These are phyloP conservation scores for Salvia rosmarinus DNA, from an alignment of 257 asterid species.

Conservation along the genomic window DNA sequence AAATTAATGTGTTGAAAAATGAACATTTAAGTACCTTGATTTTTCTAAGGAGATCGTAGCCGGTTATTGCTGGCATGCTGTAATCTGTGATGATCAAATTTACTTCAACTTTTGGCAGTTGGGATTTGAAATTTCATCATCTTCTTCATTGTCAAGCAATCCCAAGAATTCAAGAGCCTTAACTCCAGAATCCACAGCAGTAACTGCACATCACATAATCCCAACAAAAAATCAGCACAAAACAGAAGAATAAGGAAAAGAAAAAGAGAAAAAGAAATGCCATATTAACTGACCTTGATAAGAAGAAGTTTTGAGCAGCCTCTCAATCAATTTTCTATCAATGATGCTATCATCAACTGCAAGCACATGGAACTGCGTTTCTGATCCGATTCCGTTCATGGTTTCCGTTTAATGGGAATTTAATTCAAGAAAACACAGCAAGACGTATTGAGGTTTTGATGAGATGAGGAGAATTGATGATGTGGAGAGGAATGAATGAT, in stretches of 20 bases:
- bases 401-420: neutral
- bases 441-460: neutral
- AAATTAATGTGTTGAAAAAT: neutral
- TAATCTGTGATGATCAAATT: slow-evolving; percentile 73
- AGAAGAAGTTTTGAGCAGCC: slow-evolving; percentile 45
- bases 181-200: slow-evolving; percentile 64
- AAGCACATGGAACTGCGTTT: slow-evolving; percentile 26
- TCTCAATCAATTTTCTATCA: slow-evolving; percentile 39
- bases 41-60: slow-evolving; percentile 61
- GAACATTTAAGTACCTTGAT: slow-evolving; percentile 45
- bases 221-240: neutral
- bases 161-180: slow-evolving; percentile 63
- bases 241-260: neutral
- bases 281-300: slow-evolving; percentile 44
- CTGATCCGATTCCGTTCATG: slow-evolving; percentile 2
- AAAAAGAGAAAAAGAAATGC: neutral
- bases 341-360: slow-evolving; percentile 46
- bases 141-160: slow-evolving; percentile 47
- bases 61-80: slow-evolving; percentile 75
- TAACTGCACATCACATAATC: slow-evolving; percentile 43
- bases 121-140: slow-evolving; percentile 10
- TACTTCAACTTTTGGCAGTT: slow-evolving; percentile 47
- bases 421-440: neutral
- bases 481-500: slow-evolving; percentile 3
- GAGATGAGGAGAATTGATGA: neutral